Base-by-base conservation (phyloP, 2,329 filamentous ascomycete genomes). In the Scytalidium sp. region DNA sequence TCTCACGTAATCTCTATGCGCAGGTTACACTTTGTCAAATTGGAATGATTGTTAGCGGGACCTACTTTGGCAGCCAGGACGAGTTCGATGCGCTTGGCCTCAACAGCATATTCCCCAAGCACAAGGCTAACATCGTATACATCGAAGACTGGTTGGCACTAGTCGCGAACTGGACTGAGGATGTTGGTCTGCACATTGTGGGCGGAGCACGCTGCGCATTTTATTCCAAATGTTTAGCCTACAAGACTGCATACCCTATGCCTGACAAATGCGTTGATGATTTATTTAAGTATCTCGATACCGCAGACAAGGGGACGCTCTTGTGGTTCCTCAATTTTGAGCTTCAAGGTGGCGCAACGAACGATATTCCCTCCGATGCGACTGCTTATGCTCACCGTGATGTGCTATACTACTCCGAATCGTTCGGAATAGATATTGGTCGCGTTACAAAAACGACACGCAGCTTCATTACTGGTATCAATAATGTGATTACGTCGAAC, bases 381-480 rank as follows among this genome's bases (percentile, higher is more conserved):
- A 85, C 83, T 0, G 76, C 82, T 7, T 87, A 84, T 59, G 75
- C 78, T 1, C 83, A 87, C 58, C 77, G 84, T 43, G 79, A 87
- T 68, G 80, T 80, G 54, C 57, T 85, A 39, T 77, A 85, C 66
- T 84, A 83, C 68, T 76, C 83, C 60, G 80, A 87, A 60, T 79
- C 76, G 0, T 86, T 85, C 59, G 79, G 73, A 8, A 60, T 85
- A 41, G 78, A 76, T 17, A 57, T 80, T 0, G 67, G 72, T 0
- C 65, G 65, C 1, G 60, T 84, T 13, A 70, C 68, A 1, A 54
- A 68, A n/a, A 68, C 65, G 11, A 80, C 76, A 2, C 73, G 68
- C 48, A 57, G 66, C 1, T 84, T 85, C 47, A 61, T 84, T 36
- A 66, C 70, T 15, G 75, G 74, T 5, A 68, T 86, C 42, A 75